These are phyloP conservation scores for Ajuga chamaepitys DNA, from an alignment of 257 asterid species.

Conservation along the genomic window DNA sequence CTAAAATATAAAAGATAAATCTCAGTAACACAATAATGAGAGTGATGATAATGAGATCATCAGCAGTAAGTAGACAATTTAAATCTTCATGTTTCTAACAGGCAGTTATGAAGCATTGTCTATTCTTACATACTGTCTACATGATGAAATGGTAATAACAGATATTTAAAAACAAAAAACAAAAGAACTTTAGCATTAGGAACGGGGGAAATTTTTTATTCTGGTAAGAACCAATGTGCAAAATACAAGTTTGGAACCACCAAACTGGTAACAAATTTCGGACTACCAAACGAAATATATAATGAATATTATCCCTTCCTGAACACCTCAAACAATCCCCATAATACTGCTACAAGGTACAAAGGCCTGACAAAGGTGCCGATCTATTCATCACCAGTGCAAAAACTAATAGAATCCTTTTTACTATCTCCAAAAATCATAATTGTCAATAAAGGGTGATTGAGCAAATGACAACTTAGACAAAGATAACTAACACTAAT, in stretches of 20 bases:
- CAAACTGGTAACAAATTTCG: not conserved
- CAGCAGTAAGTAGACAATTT: not conserved
- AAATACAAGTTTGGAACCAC: not conserved
- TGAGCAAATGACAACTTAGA: not conserved
- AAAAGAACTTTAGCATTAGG: no score
- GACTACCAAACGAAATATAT: not conserved
- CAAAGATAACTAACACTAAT: not conserved
- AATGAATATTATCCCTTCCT: not conserved
- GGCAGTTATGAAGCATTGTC: not conserved
- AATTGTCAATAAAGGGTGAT: not conserved
- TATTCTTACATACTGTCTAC: no score
- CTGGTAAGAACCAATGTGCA: not conserved
- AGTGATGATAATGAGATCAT: not conserved
- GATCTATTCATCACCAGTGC: not conserved
- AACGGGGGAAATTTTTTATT: no score
- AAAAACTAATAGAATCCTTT: not conserved
- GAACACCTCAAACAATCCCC: not conserved
- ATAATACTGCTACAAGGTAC: not conserved
- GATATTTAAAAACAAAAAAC: no score
- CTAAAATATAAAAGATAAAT: slow-evolving; percentile 36
- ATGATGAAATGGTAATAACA: no score
- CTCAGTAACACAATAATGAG: not conserved
- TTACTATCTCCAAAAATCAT: not conserved
- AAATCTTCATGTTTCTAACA: not conserved
- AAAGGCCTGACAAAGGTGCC: not conserved